phyloP scores from a whole-genome alignment of 129 eudicot species.

The Flaveria linearis region DNA sequence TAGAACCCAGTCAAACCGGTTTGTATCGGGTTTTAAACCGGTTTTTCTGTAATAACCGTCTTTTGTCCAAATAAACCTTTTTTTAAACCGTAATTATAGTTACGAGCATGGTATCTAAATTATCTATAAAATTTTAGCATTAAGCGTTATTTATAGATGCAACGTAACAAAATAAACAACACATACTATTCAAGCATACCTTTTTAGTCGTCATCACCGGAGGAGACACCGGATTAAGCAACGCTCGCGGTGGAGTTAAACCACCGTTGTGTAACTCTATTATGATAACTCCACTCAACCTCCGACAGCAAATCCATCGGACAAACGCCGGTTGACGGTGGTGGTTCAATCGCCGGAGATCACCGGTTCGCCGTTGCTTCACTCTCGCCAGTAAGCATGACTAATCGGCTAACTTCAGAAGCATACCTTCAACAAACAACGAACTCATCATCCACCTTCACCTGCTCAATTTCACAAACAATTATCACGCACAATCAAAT shows the following conservation, averaged over 20 bases:
- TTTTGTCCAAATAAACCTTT: too few species aligned
- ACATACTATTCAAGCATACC: slow-evolving; percentile 37
- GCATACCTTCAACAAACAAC: slow-evolving; percentile 39
- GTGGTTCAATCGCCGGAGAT: slow-evolving; percentile 26
- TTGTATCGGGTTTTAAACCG: too few species aligned
- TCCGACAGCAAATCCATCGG: slow-evolving; percentile 21
- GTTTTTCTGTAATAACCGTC: too few species aligned
- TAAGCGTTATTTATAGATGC: too few species aligned
- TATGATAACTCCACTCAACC: slow-evolving; percentile 15
- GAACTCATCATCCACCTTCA: slow-evolving; percentile 41
- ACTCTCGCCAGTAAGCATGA: slow-evolving; percentile 25
- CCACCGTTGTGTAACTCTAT: slow-evolving; percentile 19
- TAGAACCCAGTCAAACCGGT: too few species aligned
- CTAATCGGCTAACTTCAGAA: slow-evolving; percentile 40
- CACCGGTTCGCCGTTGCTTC: slow-evolving; percentile 37
- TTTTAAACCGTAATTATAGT: too few species aligned
- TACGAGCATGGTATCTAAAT: too few species aligned
- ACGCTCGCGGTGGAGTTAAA: slow-evolving; percentile 39
- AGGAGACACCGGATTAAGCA: slow-evolving; percentile 61
- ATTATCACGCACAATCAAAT: not conserved
- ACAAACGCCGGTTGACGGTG: not conserved
- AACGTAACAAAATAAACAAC: too few species aligned
- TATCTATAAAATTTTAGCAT: too few species aligned
- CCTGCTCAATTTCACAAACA: slow-evolving; percentile 1
- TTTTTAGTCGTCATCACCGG: slow-evolving; percentile 52